Conservation (phyloP, 1,139 yeast species). For the Taphrina flavorubra region DNA sequence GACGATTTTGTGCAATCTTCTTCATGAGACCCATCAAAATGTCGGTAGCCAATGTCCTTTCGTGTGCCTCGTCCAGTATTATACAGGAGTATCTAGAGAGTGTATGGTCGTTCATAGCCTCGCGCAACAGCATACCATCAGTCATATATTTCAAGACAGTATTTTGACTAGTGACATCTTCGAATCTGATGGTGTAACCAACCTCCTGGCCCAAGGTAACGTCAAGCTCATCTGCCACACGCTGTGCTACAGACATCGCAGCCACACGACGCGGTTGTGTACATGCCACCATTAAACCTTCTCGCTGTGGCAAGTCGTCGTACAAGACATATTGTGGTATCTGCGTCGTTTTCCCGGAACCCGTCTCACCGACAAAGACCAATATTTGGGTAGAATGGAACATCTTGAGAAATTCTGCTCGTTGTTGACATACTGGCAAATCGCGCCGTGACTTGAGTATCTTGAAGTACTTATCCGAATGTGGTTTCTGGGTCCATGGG, state of each 20-base stretch:
- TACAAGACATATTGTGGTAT: constrained; percentile 93
- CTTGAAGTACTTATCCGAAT: constrained; percentile 70
- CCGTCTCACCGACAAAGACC: constrained; percentile 99
- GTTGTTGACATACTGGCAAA: constrained; percentile 91
- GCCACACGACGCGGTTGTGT: constrained; percentile 98
- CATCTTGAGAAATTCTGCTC: constrained; percentile 75
- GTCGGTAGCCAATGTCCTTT: constrained; percentile 95
- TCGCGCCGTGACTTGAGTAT: constrained; percentile 80
- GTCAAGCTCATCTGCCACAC: constrained; percentile 97
- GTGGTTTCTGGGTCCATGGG: constrained; percentile 75
- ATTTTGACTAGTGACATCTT: constrained; percentile 77
- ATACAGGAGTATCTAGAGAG: constrained; percentile 82
- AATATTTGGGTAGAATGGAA: constrained; percentile 89
- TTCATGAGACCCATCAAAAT: constrained; percentile 93
- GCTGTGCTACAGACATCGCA: constrained; percentile 94
- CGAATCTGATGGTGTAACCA: constrained; percentile 92
- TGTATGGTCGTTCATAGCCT: constrained; percentile 95
- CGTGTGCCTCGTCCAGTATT: constrained; percentile 97
- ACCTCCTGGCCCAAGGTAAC: constrained; percentile 89
- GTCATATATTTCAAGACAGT: constrained; percentile 96
- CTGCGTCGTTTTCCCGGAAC: constrained; percentile 97
- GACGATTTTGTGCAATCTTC: constrained; percentile 76
- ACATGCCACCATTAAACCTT: constrained; percentile 86
- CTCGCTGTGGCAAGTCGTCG: constrained; percentile 85
- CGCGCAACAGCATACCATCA: constrained; percentile 96